Evolutionary conservation across 441 rosid genomes (phyloP), one percentile per base, ranked within the genome.

Genomic region (Gossypium davidsonii): DNA sequence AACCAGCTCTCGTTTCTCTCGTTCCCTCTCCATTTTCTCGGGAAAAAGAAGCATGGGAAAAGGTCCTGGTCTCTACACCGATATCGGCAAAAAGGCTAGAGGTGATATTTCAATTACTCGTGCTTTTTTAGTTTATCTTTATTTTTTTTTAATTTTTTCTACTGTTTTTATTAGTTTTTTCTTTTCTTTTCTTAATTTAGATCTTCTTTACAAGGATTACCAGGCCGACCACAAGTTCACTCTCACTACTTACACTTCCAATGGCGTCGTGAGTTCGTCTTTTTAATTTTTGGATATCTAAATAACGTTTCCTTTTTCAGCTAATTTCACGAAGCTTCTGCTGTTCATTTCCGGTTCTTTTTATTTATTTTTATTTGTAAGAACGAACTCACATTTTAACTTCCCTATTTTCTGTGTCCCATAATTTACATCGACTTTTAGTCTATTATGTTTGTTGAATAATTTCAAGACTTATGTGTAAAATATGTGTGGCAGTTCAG

Each of bases 51-150:
- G 61, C 85, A 94, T 94, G 98, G 97, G 77, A 77, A 92, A 92
- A 78, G 98, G 99, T 6, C 98, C 99, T 4, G 99, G 99, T 55
- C 94, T 92, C 83, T 94, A 91, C 88, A 20, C 87, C 77, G 97
- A 92, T 39, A 89, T 94, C 77, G 98, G 99, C 87, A 95, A 95
- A 85, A 93, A 82, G 82, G 92, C 97, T 73, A 83, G 98, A 88
- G 99, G 99, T 89, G 66, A 2, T 8, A 18, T 0, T 52, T 5
- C 15, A 52, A 52, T 55, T 67, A 15, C 1, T 10, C 6, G 9
- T 31, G 34, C 34, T 12, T 62, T 26, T 17, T 12, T 56, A 12
- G 42, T 42, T 46, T n/a, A 26, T 39, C 25, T 71, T 25, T 20
- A 1, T 12, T 53, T 4, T 21, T 59, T 1, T 21, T n/a, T n/a